Percentiles rank a stretch among this genome's conserved stretches.
phyloP scores from a whole-genome alignment of 306 rosid genomes.

The Trifolium fragiferum region DNA sequence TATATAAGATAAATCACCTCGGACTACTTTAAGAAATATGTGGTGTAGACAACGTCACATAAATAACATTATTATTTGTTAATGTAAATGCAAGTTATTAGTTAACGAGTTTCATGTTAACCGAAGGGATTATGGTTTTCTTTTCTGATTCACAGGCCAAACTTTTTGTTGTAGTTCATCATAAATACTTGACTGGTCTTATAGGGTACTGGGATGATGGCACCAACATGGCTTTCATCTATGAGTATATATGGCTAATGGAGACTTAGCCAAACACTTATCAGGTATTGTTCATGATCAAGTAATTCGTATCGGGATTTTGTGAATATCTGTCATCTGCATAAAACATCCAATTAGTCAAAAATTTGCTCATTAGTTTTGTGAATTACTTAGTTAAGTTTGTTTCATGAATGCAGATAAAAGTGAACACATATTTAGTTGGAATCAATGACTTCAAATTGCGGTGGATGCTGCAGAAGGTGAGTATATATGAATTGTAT shows the following conservation, averaged over 20 bases:
- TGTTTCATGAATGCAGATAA: slow-evolving; percentile 44
- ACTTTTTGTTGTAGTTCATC: slow-evolving; percentile 56
- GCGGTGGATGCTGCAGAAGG: slow-evolving; percentile 71
- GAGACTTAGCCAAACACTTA: slow-evolving; percentile 52
- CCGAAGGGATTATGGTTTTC: slow-evolving; percentile 17
- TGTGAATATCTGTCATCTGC: too few species aligned
- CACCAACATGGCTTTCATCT: slow-evolving; percentile 57
- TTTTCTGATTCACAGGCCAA: slow-evolving; percentile 51
- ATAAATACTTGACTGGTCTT: slow-evolving; percentile 57
- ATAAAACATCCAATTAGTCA: background rate
- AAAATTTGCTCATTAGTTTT: background rate
- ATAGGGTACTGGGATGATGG: slow-evolving; percentile 63
- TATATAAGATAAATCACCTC: too few species aligned
- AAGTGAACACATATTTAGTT: slow-evolving; percentile 46
- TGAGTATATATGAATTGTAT: slow-evolving; percentile 9
- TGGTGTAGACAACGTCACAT: too few species aligned
- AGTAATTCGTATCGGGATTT: background rate
- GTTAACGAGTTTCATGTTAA: background rate
- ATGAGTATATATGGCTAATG: slow-evolving; percentile 60
- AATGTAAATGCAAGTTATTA: too few species aligned
- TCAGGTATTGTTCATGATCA: background rate
- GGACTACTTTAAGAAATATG: too few species aligned
- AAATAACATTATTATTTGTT: too few species aligned
- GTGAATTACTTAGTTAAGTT: background rate
- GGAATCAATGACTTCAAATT: slow-evolving; percentile 62